Evolutionary conservation across 768 basidiomycete species (phyloP), one percentile per base, ranked within the genome.

Genomic region (Thelephora aurantiotincta): DNA sequence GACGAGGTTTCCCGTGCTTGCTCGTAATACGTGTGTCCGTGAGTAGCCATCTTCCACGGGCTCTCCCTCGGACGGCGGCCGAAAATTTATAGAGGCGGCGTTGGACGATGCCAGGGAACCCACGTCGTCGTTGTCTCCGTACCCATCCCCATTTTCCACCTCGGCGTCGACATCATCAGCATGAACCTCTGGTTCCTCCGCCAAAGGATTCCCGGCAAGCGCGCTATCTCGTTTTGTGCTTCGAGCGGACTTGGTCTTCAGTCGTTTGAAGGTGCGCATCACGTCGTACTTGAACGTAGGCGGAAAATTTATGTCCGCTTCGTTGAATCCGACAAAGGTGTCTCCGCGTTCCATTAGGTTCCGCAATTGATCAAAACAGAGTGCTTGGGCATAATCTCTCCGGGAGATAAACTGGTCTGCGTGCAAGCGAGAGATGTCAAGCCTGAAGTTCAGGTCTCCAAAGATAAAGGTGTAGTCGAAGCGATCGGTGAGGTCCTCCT

Each of bases 251-350:
- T 62, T n/a, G 62, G 60, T 50, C 63, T 57, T 70, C 73, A 44
- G 68, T 56, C 53, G 70, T 60, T 77, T 82, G 16, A 72, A 59
- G 2, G 73, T 72, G 20, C 74, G 73, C 47, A 77, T 62, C 6
- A 93, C 83, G 54, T 93, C 82, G 57, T 90, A 91, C 57, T 96
- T 96, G 73, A 93, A 97, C 0, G 93, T 96, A 0, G 92, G 92
- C 4, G 89, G 78, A 52, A 97, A 97, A 55, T 80, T 60, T 50
- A 96, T 96, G 0, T 69, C 64, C 0, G 73, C 88, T 61, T 97
- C 93, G 6, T 66, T 56, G 57, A 96, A 96, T 6, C 89, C 90
- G 13, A 67, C 66, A 54, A 97, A 90, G 2, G 75, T 75, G 6
- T 73, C 62, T 9, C 73, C 71, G n/a, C 70, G 67, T 37, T 70